Evolutionary conservation across 352 stramenopile genomes (phyloP).

Genomic region (Phytopythium montanum): DNA sequence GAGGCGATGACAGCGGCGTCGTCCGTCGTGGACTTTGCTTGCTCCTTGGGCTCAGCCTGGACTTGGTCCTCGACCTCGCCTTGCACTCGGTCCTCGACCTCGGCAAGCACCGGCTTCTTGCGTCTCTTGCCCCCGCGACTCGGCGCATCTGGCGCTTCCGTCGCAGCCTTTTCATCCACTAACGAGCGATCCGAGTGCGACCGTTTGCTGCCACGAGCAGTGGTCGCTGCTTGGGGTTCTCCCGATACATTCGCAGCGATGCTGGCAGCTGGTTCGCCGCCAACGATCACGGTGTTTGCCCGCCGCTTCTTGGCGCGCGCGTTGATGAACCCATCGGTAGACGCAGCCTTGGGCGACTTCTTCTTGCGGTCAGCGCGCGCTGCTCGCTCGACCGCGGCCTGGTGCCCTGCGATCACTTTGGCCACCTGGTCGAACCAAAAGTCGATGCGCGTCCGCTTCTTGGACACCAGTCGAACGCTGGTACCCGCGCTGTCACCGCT

Average conservation of each 20-base stretch:
- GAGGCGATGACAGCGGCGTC: background rate
- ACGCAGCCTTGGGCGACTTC: background rate
- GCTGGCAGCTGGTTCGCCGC: background rate
- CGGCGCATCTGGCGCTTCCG: background rate
- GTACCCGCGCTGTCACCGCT: background rate
- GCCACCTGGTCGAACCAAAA: slow-evolving; percentile 61
- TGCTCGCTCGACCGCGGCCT: slow-evolving; percentile 16
- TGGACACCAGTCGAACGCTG: slow-evolving; percentile 26
- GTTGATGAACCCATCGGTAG: slow-evolving; percentile 11
- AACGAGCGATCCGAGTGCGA: background rate
- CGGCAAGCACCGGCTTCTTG: background rate
- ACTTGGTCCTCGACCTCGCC: background rate
- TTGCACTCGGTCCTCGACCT: background rate
- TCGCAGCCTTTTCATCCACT: background rate
- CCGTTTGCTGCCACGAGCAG: background rate
- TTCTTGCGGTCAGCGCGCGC: background rate
- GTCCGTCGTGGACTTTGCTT: background rate
- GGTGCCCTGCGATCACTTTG: slow-evolving; percentile 25
- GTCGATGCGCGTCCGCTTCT: slow-evolving; percentile 44
- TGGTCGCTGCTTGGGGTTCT: background rate
- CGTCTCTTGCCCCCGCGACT: background rate
- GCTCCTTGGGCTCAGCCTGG: background rate
- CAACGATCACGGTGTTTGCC: slow-evolving; percentile 4
- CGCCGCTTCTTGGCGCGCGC: slow-evolving; percentile 7
- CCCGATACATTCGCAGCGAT: background rate